Base-by-base conservation (phyloP, 129 eudicot genomes). In the Lonicera japonica region DNA sequence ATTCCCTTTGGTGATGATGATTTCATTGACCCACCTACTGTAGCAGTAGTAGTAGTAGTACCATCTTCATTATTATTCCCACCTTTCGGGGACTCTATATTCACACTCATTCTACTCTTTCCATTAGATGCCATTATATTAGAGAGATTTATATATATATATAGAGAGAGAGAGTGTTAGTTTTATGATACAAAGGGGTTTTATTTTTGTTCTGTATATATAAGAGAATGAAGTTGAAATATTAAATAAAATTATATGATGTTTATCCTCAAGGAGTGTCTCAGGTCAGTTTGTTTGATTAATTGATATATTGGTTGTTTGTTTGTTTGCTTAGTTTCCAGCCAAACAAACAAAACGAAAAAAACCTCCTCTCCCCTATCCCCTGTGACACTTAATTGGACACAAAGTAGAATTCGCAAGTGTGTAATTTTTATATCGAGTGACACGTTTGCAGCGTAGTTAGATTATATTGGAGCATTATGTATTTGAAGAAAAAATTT, bases 11-110 rank as follows among this genome's bases (percentile, higher is more conserved):
- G n/a, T 0, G 91, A 86, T 1, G 86, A 82, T 19, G 6, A 58
- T 29, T 29, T 29, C 36, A 29, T 29, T 6, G 36, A 29, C 6
- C 36, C 36, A 29, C 36, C 71, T n/a, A n/a, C n/a, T n/a, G n/a
- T n/a, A n/a, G n/a, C n/a, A n/a, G n/a, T n/a, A n/a, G n/a, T n/a
- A n/a, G n/a, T n/a, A 11, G 40, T 38, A 25, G 38, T n/a, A 46
- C 25, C 63, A 7, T 6, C 36, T 8, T 20, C 46, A 56, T 54
- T 61, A 0, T 43, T 39, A 18, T 58, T 24, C n/a, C 67, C 73
- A 43, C 70, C 73, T 64, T 78, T 75, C 21, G 88, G 84, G 6
- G 88, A 82, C 36, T 29, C 36, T 50, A 73, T 64, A 15, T 74
- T 64, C 8, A 80, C 73, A 55, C 60, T 60, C 45, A 80, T 71